A percentile compares a stretch with the other conserved stretches of the same genome.
Evolutionary conservation across 2,329 filamentous ascomycete genomes (phyloP).

Genomic region (Ophiostoma angusticollis): DNA sequence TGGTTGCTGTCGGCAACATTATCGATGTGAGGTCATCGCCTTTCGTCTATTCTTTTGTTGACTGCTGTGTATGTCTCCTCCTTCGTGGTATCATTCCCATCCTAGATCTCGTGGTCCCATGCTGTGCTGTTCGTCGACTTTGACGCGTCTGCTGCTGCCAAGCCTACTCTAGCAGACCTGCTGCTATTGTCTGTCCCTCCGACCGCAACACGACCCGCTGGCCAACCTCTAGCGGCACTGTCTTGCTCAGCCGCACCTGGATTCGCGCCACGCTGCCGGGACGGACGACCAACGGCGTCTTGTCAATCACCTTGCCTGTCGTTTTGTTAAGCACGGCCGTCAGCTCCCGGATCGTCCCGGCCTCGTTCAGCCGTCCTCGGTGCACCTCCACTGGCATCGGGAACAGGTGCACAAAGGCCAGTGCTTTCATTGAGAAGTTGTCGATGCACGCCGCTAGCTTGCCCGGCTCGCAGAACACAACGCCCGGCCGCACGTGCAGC

Average conservation of each 20-base stretch:
- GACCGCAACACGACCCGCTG: slow-evolving; percentile 70
- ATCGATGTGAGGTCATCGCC: no score
- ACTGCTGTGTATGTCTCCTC: no score
- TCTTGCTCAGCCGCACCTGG: slow-evolving; percentile 57
- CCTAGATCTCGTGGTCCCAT: no score
- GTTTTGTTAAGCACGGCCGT: slow-evolving; percentile 66
- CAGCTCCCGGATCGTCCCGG: slow-evolving; percentile 61
- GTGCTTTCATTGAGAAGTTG: slow-evolving; percentile 66
- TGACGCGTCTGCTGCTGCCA: no score
- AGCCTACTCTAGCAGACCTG: slow-evolving; percentile 72
- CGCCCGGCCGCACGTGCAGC: slow-evolving; percentile 67
- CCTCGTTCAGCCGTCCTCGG: slow-evolving; percentile 65
- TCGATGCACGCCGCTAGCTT: slow-evolving; percentile 58
- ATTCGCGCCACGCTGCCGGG: slow-evolving; percentile 68
- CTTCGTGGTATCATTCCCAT: neutral
- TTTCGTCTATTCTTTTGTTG: no score
- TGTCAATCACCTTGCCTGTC: slow-evolving; percentile 63
- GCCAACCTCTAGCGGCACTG: slow-evolving; percentile 68
- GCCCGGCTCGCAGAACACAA: slow-evolving; percentile 65
- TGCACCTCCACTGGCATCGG: slow-evolving; percentile 86
- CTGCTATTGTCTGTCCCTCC: slow-evolving; percentile 73
- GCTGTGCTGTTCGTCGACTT: no score
- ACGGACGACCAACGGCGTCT: slow-evolving; percentile 72
- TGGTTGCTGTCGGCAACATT: slow-evolving; percentile 7
- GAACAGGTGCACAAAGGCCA: slow-evolving; percentile 81